phyloP scores from a whole-genome alignment of 495 filamentous ascomycete genomes.

The Trichoderma orchidacearum region DNA sequence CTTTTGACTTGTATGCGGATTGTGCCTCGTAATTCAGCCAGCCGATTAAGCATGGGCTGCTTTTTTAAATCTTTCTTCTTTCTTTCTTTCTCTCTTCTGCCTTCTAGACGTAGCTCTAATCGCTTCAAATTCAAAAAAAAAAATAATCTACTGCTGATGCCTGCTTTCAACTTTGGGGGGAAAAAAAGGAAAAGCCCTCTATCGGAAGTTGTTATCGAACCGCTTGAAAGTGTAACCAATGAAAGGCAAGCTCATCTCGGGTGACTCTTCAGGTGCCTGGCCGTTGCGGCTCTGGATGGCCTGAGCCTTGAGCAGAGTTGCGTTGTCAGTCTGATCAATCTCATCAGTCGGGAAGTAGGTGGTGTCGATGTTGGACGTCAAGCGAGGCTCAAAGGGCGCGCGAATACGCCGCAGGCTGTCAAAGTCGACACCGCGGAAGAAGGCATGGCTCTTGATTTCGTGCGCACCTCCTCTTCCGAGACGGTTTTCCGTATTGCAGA shows the following conservation, averaged over 20 bases:
- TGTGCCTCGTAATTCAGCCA: not conserved
- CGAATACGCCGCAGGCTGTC: constrained; percentile 81
- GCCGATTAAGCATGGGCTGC: not conserved
- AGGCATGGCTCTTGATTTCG: constrained; percentile 85
- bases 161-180: not conserved
- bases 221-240: constrained; percentile 99
- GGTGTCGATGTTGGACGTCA: constrained; percentile 88
- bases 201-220: constrained; percentile 66
- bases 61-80: not conserved
- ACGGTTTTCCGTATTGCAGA: constrained; percentile 83
- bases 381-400: constrained; percentile 87
- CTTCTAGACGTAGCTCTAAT: not conserved
- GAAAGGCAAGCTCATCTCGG: constrained; percentile 92
- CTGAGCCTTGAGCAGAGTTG: constrained; percentile 51
- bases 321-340: constrained; percentile 85
- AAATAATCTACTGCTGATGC: not conserved
- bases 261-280: constrained; percentile 29
- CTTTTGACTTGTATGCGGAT: not conserved
- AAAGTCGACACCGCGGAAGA: constrained; percentile 94
- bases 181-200: constrained; percentile 6
- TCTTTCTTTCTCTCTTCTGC: not conserved
- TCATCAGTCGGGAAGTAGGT: constrained; percentile 98
- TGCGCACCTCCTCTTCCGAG: constrained; percentile 71
- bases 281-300: constrained; percentile 10
- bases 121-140: not conserved